Percentiles rank a stretch among this genome's conserved stretches.
These are phyloP conservation scores for Paecilomyces fulvus DNA, from an alignment of 2,329 filamentous ascomycete genomes.

Conservation along the genomic window DNA sequence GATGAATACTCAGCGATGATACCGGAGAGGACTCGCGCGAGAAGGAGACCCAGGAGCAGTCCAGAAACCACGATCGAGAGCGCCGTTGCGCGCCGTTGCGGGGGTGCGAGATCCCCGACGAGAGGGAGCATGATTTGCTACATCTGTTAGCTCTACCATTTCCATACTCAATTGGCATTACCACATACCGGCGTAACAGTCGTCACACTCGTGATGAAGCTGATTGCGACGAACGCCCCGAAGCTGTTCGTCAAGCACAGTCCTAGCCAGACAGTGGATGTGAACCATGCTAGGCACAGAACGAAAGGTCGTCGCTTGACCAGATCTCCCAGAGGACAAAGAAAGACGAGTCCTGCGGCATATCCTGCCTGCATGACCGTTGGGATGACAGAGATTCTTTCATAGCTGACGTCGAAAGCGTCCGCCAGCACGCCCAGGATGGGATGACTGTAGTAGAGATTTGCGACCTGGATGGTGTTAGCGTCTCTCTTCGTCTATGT, in stretches of 20 bases:
- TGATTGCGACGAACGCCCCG: slow-evolving; percentile 57
- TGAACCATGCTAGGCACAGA: slow-evolving; percentile 57
- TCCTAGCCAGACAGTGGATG: slow-evolving; percentile 59
- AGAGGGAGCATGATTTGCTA: slow-evolving; percentile 67
- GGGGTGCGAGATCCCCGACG: slow-evolving; percentile 68
- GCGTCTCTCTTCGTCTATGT: slow-evolving; percentile 19
- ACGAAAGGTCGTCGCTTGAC: slow-evolving; percentile 62
- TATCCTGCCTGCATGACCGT: slow-evolving; percentile 76
- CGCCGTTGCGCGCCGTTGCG: slow-evolving; percentile 57
- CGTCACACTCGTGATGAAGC: slow-evolving; percentile 65
- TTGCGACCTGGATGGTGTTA: slow-evolving; percentile 61
- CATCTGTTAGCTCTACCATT: not conserved
- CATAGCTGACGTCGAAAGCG: slow-evolving; percentile 63
- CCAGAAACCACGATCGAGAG: slow-evolving; percentile 69
- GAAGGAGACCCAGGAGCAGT: slow-evolving; percentile 64
- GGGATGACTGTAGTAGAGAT: slow-evolving; percentile 74
- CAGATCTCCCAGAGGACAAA: slow-evolving; percentile 67
- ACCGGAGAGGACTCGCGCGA: slow-evolving; percentile 67
- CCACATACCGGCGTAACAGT: slow-evolving; percentile 59
- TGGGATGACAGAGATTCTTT: slow-evolving; percentile 58
- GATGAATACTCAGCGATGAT: slow-evolving; percentile 63
- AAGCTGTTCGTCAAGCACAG: slow-evolving; percentile 62
- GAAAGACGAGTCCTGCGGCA: slow-evolving; percentile 61
- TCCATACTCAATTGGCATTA: not conserved
- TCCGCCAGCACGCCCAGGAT: slow-evolving; percentile 66